Base-by-base conservation (phyloP, 2,329 filamentous ascomycete species). In the Rhinocladiella mackenziei region DNA sequence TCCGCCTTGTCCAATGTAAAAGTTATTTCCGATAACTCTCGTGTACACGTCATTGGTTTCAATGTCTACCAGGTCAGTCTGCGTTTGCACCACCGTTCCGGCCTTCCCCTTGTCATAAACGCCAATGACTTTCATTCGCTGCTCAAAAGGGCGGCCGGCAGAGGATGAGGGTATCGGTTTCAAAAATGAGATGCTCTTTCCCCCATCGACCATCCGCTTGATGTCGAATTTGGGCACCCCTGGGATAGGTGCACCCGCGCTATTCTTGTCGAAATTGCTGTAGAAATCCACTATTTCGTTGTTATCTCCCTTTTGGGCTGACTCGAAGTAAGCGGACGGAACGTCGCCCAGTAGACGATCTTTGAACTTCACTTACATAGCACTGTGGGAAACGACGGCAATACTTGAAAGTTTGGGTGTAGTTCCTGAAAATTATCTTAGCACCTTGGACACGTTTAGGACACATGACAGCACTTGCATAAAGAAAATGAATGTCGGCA, bases 1-100 rank as follows among this genome's bases (percentile, higher is more conserved):
- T 25, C 69, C 68, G 1, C 71, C 70, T 49, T 72, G 69, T 1
- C 68, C 67, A 32, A 73, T 66, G 22, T 67, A 69, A 48, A 73
- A 72, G 1, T 64, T 63, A 14, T 56, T 70, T 2, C 61, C 65
- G 3, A 56, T 61, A 54, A 71, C 63, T 17, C 61, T 65, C 7
- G 62, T 61, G 36, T 70, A 72, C 9, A 63, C 57, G 0, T 56
- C 63, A 5, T 61, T 60, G 0, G 65, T 69, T 25, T 62, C 65
- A 1, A 56, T 54, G 39, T 73, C 70, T 1, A 68, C 55, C 1
- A 73, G 56, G 19, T 60, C 54, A 20, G 66, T 62, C 39, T 69
- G 64, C 1, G 64, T 60, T 41, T 73, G 69, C 1, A 69, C 52
- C 6, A 73, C 66, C 63, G 71, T 71, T 17, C 64, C 59, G 8